Conservation (phyloP, 805 yeast genomes). For the Pichia nanzhaoensis region DNA sequence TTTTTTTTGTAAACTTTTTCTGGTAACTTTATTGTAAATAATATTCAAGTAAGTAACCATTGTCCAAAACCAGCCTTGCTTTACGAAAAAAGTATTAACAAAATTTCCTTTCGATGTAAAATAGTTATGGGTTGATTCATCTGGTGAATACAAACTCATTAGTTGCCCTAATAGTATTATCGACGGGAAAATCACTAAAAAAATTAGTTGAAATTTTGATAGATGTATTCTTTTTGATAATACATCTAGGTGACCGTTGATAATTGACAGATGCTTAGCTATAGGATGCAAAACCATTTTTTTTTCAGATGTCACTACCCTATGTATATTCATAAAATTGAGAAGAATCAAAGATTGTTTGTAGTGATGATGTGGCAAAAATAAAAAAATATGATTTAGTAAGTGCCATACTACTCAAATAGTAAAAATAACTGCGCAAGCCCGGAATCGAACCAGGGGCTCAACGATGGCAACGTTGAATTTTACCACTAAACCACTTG, state of each 20-base stretch:
- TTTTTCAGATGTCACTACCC: background rate
- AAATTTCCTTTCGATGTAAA: constrained; percentile 60
- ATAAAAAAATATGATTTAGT: too few relatives aligned
- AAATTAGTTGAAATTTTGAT: constrained; percentile 2
- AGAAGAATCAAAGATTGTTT: too few relatives aligned
- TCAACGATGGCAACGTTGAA: constrained; percentile 26
- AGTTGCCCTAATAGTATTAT: constrained; percentile 48
- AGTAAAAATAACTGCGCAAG: constrained; percentile 22
- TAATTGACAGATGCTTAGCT: background rate
- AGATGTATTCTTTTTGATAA: constrained; percentile 1
- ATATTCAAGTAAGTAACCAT: constrained; percentile 32
- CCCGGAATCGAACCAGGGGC: constrained; percentile 28
- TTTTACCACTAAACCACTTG: constrained; percentile 26
- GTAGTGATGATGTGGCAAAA: too few relatives aligned
- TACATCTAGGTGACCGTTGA: background rate
- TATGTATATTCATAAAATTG: too few relatives aligned
- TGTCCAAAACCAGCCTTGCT: constrained; percentile 94
- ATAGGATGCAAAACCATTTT: constrained; percentile 3
- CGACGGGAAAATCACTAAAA: constrained; percentile 27
- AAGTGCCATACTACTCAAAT: too few relatives aligned
- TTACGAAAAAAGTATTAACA: constrained; percentile 70
- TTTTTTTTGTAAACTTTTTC: background rate
- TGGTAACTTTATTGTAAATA: constrained; percentile 8
- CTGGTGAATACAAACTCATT: constrained; percentile 37
- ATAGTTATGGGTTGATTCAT: constrained; percentile 42